Evolutionary conservation across 129 eudicot genomes (phyloP), one percentile per base, ranked within the genome.

Genomic region (Artemisia annua): DNA sequence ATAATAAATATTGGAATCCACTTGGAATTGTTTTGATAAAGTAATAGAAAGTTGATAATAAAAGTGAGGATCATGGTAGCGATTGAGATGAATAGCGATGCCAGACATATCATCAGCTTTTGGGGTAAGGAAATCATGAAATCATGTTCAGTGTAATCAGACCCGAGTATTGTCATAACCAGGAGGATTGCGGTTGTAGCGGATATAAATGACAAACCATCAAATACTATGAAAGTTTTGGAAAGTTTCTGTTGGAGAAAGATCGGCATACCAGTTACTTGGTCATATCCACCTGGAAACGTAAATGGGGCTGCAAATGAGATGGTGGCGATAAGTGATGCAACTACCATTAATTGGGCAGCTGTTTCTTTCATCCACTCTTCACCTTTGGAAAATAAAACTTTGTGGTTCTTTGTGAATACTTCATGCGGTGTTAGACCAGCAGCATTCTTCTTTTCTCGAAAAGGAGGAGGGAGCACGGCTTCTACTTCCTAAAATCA

Each of bases 331-430:
- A 52, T 52, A 15, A 52, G 17, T 52, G 57, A 52, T 4, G 57
- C 57, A 52, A 52, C 57, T 16, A 52, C 57, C 57, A 52, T 52
- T 52, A 52, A 52, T 52, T 52, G 57, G 17, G 57, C 57, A 3
- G 57, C 57, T 15, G 57, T 52, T 52, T 52, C 57, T 52, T 52
- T 52, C 57, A 52, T 52, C 57, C 57, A 52, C 57, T 52, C 57
- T 7, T 52, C 57, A 15, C 57, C 57, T 52, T 52, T 52, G 57
- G 57, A 12, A 52, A 52, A 52, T 52, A 52, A 16, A 52, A 52
- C 17, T 11, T 52, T 52, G 57, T 52, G 57, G 57, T 52, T 52
- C 19, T 52, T 52, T 52, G 57, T 13, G 19, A 52, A 52, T 52
- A 52, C 57, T 52, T 52, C 57, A 13, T 52, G 57, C 7, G 57